A percentile compares a stretch with the other conserved stretches of the same genome.
Evolutionary conservation across 208 protist species (phyloP).

Genomic region (Kentomonas sorsogonicus): DNA sequence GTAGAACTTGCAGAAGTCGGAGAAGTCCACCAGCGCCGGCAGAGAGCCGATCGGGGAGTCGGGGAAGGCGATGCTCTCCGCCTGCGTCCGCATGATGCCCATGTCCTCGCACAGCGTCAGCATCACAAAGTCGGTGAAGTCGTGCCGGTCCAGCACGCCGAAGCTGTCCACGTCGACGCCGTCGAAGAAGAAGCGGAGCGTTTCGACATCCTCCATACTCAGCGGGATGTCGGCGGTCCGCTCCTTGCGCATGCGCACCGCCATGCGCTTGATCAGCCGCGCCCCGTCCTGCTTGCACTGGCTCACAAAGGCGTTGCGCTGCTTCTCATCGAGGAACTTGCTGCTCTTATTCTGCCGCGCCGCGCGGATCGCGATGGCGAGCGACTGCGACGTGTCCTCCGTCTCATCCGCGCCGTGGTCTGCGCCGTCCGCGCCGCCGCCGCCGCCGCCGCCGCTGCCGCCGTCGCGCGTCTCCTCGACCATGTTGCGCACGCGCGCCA

Average conservation of each 20-base stretch:
- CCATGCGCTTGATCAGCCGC: conserved; percentile 42
- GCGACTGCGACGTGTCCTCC: conserved; percentile 16
- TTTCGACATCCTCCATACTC: conserved; percentile 58
- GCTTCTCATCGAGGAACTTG: conserved; percentile 30
- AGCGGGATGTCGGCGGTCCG: conserved; percentile 48
- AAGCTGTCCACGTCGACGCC: conserved; percentile 51
- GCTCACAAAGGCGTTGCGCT: conserved; percentile 36
- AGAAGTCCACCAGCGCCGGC: conserved; percentile 58
- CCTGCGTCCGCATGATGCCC: conserved; percentile 24
- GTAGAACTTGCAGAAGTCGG: conserved; percentile 66
- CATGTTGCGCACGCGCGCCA: conserved; percentile 27
- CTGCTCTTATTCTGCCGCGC: conserved; percentile 18
- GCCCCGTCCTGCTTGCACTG: conserved; percentile 42
- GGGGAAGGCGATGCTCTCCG: conserved; percentile 35
- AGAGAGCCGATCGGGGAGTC: conserved; percentile 12
- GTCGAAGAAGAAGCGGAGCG: conserved; percentile 61
- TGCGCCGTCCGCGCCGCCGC: no score
- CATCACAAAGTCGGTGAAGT: conserved; percentile 52
- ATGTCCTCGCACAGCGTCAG: conserved; percentile 34
- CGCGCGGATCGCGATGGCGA: conserved; percentile 25
- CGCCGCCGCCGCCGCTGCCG: conserved; percentile 29
- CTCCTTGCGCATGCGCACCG: conserved; percentile 47
- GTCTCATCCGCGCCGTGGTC: conserved; percentile 7
- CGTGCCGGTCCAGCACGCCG: conserved; percentile 44
- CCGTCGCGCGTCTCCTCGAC: conserved; percentile 20